Base-by-base conservation (phyloP, 306 rosid genomes). In the Medicago arabica region DNA sequence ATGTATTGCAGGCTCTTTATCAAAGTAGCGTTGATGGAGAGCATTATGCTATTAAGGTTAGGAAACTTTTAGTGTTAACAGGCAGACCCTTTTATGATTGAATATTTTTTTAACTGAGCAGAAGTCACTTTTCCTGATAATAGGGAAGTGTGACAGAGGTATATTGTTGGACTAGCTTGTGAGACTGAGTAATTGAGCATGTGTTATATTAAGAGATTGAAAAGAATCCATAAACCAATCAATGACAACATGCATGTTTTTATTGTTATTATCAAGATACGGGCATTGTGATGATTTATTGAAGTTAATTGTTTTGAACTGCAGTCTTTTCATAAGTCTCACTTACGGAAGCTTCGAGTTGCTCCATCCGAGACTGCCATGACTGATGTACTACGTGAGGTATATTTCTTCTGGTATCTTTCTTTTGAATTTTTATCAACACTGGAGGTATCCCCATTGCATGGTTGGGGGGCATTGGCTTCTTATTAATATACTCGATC, bases 351-450 rank as follows among this genome's bases (percentile, higher is more conserved):
- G 86, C 93, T 86, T 71, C 97, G 98, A 50, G 99, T 96, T 84
- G 96, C 97, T 79, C 98, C 98, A 49, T 89, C 93, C 46, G 99
- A 96, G 86, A 96, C 98, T 63, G 99, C 99, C 72, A 96, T 96
- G 99, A 89, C 96, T 65, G 99, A 96, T 88, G 99, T 96, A 78
- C 86, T 92, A 36, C 96, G 99, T 11, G 99, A 96, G 99, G 99
- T 91, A 86, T 78, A 23, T 73, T 49, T 63, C 28, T 72, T 21
- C 60, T 53, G 67, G 28, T 62, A 17, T 80, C 53, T 23, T 60
- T 49, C 36, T 58, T 71, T 53, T 41, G 54, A 14, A n/a, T n/a
- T n/a, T n/a, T n/a, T n/a, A n/a, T 54, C 53, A 76, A 21, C 46
- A 80, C 7, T 73, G 44, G 14, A 15, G 73, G 61, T 40, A 31